Percentiles rank a stretch among this genome's conserved stretches.
Evolutionary conservation across 495 filamentous ascomycete genomes (phyloP).

Genomic region (Penicillium atrosanguineum): DNA sequence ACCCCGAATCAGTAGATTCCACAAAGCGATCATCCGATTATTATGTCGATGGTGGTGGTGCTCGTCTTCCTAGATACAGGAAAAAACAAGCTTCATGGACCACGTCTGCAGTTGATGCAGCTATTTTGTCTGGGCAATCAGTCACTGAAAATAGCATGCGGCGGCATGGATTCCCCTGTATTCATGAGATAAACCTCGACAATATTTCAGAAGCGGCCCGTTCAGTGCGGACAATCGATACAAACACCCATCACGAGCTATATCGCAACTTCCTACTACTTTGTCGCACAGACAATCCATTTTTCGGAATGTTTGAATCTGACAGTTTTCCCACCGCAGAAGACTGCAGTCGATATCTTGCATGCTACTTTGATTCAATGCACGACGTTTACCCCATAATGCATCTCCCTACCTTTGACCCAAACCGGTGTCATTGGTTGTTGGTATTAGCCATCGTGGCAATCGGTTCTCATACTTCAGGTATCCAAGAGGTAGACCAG

Average conservation of each 20-base stretch:
- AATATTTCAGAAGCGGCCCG: constrained; percentile 8
- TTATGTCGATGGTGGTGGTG: constrained; percentile 36
- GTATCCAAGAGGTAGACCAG: constrained; percentile 23
- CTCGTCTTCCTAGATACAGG: constrained; percentile 30
- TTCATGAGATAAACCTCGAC: constrained; percentile 15
- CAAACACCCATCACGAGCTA: constrained; percentile 34
- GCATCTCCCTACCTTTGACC: constrained; percentile 41
- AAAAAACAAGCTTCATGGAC: constrained; percentile 26
- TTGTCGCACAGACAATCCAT: constrained; percentile 34
- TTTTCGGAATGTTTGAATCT: constrained; percentile 38
- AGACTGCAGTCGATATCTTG: constrained; percentile 31
- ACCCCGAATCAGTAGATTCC: constrained; percentile 18
- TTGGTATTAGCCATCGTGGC: constrained; percentile 42
- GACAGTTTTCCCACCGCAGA: constrained; percentile 33
- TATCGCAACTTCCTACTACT: constrained; percentile 32
- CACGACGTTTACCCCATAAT: constrained; percentile 46
- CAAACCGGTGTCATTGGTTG: constrained; percentile 42
- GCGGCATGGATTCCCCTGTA: constrained; percentile 26
- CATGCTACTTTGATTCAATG: constrained; percentile 39
- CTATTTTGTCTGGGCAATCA: constrained; percentile 8
- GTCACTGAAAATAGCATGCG: constrained; percentile 6
- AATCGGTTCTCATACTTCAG: constrained; percentile 42
- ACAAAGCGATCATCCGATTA: constrained; percentile 32
- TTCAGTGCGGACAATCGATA: constrained; percentile 23
- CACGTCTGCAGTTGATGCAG: constrained; percentile 13